Conservation (phyloP, 805 yeast genomes). For the Pichia ethanolica region DNA sequence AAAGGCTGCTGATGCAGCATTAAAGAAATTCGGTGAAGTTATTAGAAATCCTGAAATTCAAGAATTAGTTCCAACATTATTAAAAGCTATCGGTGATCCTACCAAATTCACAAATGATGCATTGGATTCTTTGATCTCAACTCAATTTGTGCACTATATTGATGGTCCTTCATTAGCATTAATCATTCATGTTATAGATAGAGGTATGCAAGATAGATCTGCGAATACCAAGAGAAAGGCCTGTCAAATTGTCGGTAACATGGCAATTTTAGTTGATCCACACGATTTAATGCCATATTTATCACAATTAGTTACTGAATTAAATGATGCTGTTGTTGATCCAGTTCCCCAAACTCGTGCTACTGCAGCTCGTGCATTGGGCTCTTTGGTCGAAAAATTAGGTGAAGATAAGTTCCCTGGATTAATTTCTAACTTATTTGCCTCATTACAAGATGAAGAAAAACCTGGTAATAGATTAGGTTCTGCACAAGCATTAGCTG, state of each 20-base stretch:
- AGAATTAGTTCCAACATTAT: conserved; percentile 74
- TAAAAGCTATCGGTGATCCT: conserved; percentile 94
- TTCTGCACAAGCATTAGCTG: conserved; percentile 94
- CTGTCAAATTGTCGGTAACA: conserved; percentile 96
- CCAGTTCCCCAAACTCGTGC: conserved; percentile 97
- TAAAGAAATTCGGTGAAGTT: conserved; percentile 92
- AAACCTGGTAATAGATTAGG: conserved; percentile 91
- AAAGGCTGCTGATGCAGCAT: conserved; percentile 83
- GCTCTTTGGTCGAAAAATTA: conserved; percentile 89
- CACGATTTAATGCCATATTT: conserved; percentile 82
- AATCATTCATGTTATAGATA: conserved; percentile 86
- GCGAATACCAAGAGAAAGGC: conserved; percentile 89
- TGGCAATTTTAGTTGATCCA: conserved; percentile 92
- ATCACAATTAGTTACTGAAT: conserved; percentile 65
- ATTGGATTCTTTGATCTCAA: conserved; percentile 72
- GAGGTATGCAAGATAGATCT: conserved; percentile 94
- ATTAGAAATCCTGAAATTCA: conserved; percentile 96
- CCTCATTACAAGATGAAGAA: conserved; percentile 66
- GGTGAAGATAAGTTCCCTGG: conserved; percentile 96
- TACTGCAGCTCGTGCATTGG: conserved; percentile 94
- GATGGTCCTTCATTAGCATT: conserved; percentile 97
- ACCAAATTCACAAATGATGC: conserved; percentile 85
- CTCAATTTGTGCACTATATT: conserved; percentile 94
- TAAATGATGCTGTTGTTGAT: conserved; percentile 94
- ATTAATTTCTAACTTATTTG: conserved; percentile 72